These are phyloP conservation scores for Moelleriella libera DNA, from an alignment of 2,329 filamentous ascomycete species.

Conservation along the genomic window DNA sequence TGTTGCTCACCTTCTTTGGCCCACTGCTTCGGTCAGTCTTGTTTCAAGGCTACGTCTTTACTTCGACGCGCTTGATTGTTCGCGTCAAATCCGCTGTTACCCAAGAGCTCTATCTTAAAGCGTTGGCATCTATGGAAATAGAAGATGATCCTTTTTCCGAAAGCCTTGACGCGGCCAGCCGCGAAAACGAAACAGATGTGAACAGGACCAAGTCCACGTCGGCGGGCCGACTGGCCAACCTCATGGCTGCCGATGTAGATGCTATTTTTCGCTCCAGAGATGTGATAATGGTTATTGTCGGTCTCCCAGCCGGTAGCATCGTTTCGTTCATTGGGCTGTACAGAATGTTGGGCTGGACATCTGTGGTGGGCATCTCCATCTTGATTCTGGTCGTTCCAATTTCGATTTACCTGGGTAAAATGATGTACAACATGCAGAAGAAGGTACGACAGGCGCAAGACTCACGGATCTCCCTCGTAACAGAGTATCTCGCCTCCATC, in stretches of 20 bases:
- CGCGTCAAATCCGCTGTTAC: conserved; percentile 41
- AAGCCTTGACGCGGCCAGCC: conserved; percentile 11
- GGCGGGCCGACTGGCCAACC: conserved; percentile 36
- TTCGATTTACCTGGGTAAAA: conserved; percentile 31
- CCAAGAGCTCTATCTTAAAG: conserved; percentile 42
- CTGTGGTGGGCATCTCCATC: conserved; percentile 34
- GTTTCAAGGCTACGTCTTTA: conserved; percentile 44
- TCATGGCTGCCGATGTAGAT: conserved; percentile 46
- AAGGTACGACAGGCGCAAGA: conserved; percentile 42
- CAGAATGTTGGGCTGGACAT: conserved; percentile 39
- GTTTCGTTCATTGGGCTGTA: conserved; percentile 38
- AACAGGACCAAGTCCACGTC: conserved; percentile 22
- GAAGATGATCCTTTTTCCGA: conserved; percentile 35
- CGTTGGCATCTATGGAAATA: conserved; percentile 40
- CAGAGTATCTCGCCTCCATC: conserved; percentile 43
- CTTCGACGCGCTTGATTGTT: conserved; percentile 39
- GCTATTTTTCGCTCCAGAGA: conserved; percentile 38
- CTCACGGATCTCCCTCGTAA: conserved; percentile 39
- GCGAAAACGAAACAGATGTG: conserved; percentile 12
- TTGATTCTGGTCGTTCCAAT: conserved; percentile 34
- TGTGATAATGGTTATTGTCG: conserved; percentile 29
- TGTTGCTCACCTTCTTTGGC: conserved; percentile 37
- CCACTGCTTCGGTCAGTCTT: conserved; percentile 31
- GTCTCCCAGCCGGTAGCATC: conserved; percentile 30
- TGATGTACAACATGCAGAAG: conserved; percentile 34